Percentiles rank a stretch among this genome's conserved stretches.
phyloP scores from a whole-genome alignment of 2,329 filamentous ascomycete genomes.

The Diaporthe caulivora region DNA sequence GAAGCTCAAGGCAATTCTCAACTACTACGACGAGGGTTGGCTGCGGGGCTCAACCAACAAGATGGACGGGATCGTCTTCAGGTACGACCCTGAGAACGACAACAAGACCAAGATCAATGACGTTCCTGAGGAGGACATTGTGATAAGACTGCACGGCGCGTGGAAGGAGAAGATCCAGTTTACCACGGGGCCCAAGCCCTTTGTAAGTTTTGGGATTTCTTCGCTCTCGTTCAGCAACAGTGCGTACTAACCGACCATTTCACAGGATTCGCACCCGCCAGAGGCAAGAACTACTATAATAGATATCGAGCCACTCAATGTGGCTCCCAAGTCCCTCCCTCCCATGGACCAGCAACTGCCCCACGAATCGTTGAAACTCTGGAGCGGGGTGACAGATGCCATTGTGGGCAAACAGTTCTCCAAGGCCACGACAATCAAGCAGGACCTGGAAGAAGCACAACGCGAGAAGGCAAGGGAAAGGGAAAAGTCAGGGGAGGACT shows the following conservation, averaged over 20 bases:
- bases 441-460: conserved; percentile 92
- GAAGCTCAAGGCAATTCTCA: conserved; percentile 89
- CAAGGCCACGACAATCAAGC: conserved; percentile 87
- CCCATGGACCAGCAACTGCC: conserved; percentile 82
- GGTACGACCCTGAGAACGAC: conserved; percentile 89
- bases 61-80: conserved; percentile 91
- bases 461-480: conserved; percentile 86
- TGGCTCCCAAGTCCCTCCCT: conserved; percentile 83
- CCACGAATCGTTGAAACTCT: conserved; percentile 91
- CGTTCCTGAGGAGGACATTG: conserved; percentile 85
- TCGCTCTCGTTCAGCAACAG: conserved; percentile 18
- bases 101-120: conserved; percentile 84
- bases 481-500: conserved; percentile 76
- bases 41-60: conserved; percentile 91
- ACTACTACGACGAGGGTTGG: conserved; percentile 97
- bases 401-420: conserved; percentile 86
- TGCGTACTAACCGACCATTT: conserved; percentile 35
- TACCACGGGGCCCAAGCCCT: conserved; percentile 68
- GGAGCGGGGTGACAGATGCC: conserved; percentile 87
- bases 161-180: conserved; percentile 83
- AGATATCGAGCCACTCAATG: conserved; percentile 86
- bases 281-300: conserved; percentile 82
- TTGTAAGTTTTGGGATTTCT: conserved; percentile 63
- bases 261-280: conserved; percentile 58
- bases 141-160: conserved; percentile 84